These are phyloP conservation scores for Sporothrix pseudoabietina DNA, from an alignment of 2,329 filamentous ascomycete species.

Conservation along the genomic window DNA sequence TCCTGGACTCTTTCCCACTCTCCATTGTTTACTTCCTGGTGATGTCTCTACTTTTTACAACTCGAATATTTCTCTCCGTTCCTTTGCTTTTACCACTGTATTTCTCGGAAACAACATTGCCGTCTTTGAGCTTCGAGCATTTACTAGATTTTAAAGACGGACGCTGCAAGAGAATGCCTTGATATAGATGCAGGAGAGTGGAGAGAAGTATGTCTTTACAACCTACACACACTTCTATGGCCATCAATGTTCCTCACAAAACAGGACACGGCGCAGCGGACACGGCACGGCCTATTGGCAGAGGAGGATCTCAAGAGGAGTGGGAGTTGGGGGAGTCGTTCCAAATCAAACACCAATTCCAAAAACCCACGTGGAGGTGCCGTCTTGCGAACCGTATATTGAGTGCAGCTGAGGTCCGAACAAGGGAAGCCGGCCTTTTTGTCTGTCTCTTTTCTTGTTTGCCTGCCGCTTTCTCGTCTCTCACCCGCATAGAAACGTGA, in stretches of 20 bases:
- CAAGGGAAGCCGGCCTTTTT: background rate
- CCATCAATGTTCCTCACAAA: background rate
- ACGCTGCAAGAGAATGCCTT: too few species aligned
- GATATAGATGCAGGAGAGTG: background rate
- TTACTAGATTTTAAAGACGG: too few species aligned
- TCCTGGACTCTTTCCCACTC: background rate
- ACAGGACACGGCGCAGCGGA: conserved; percentile 7
- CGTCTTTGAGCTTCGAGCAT: background rate
- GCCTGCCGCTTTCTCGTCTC: background rate
- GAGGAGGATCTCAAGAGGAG: background rate
- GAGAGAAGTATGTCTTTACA: background rate
- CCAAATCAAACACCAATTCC: background rate
- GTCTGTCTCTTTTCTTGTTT: background rate
- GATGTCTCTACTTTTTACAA: background rate
- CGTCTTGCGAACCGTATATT: background rate
- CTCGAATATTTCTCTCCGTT: background rate
- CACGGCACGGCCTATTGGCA: conserved; percentile 17
- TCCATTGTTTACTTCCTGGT: conserved; percentile 4
- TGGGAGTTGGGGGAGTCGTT: background rate
- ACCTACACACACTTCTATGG: background rate
- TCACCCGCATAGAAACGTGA: background rate
- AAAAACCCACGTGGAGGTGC: conserved; percentile 11
- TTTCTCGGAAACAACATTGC: background rate
- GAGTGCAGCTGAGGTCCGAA: background rate
- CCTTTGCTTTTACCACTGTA: background rate